phyloP scores from a whole-genome alignment of 2,329 filamentous ascomycete genomes.

The Neonectria faginata region DNA sequence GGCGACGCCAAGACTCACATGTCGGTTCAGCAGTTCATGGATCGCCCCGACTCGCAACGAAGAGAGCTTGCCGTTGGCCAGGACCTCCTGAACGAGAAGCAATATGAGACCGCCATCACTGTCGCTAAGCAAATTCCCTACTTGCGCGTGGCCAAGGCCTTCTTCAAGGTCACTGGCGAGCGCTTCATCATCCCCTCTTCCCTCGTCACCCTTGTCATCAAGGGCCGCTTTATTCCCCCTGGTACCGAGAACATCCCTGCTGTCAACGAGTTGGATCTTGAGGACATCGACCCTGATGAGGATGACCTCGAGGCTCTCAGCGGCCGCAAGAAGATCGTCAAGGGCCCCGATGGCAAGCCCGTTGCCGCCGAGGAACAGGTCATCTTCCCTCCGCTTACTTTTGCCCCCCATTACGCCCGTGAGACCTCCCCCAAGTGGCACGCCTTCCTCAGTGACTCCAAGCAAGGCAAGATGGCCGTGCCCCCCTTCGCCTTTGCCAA shows the following conservation, averaged over 20 bases:
- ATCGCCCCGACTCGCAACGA: slow-evolving; percentile 79
- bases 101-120: slow-evolving; percentile 80
- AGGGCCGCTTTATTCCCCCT: slow-evolving; percentile 92
- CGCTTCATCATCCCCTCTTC: slow-evolving; percentile 91
- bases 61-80: slow-evolving; percentile 77
- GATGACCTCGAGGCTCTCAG: slow-evolving; percentile 89
- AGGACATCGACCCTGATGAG: slow-evolving; percentile 93
- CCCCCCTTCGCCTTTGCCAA: slow-evolving; percentile 94
- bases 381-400: slow-evolving; percentile 84
- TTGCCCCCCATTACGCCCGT: slow-evolving; percentile 89
- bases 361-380: slow-evolving; percentile 70
- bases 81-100: slow-evolving; percentile 76
- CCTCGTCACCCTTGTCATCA: slow-evolving; percentile 93
- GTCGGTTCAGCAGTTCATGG: slow-evolving; percentile 90
- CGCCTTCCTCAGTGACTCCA: slow-evolving; percentile 92
- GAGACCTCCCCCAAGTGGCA: slow-evolving; percentile 94
- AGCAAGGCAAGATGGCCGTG: slow-evolving; percentile 95
- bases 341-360: slow-evolving; percentile 69
- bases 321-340: slow-evolving; percentile 76
- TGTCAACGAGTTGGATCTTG: slow-evolving; percentile 81
- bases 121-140: slow-evolving; percentile 88
- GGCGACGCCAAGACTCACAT: slow-evolving; percentile 80
- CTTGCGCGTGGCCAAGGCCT: slow-evolving; percentile 88
- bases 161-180: slow-evolving; percentile 98
- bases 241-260: slow-evolving; percentile 80